Evolutionary conservation across 2,329 filamentous ascomycete genomes (phyloP).

Genomic region (Didymella pinodella): DNA sequence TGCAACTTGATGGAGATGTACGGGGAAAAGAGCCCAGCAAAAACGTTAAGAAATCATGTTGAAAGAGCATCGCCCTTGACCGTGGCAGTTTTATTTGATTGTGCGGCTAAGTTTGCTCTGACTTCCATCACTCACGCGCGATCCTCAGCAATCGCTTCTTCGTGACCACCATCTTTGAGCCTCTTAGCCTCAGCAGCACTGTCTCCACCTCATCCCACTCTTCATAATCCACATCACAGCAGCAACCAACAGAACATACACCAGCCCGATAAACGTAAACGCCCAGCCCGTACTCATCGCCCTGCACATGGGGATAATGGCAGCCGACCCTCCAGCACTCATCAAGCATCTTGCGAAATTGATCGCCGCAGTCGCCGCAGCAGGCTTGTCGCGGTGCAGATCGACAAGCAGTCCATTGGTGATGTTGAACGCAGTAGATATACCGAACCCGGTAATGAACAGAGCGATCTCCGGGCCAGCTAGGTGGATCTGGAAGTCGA

Average conservation of each 20-base stretch:
- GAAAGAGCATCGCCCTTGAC: neutral
- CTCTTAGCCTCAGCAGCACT: constrained; percentile 31
- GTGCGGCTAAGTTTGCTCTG: no score
- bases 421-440: constrained; percentile 61
- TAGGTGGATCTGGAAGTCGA: constrained; percentile 48
- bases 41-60: no score
- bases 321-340: constrained; percentile 48
- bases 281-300: constrained; percentile 56
- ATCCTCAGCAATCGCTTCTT: constrained; percentile 8
- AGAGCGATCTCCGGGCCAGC: constrained; percentile 59
- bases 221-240: constrained; percentile 45
- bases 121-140: neutral
- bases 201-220: constrained; percentile 43
- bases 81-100: no score
- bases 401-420: constrained; percentile 58
- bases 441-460: constrained; percentile 60
- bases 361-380: constrained; percentile 52
- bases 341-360: constrained; percentile 51
- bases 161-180: constrained; percentile 11
- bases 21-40: no score
- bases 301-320: constrained; percentile 54
- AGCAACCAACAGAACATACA: constrained; percentile 37
- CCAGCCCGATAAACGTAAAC: constrained; percentile 53
- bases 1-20: no score
- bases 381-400: constrained; percentile 51